Base-by-base conservation (phyloP, 495 filamentous ascomycete species). In the Aspergillus cavernicola region DNA sequence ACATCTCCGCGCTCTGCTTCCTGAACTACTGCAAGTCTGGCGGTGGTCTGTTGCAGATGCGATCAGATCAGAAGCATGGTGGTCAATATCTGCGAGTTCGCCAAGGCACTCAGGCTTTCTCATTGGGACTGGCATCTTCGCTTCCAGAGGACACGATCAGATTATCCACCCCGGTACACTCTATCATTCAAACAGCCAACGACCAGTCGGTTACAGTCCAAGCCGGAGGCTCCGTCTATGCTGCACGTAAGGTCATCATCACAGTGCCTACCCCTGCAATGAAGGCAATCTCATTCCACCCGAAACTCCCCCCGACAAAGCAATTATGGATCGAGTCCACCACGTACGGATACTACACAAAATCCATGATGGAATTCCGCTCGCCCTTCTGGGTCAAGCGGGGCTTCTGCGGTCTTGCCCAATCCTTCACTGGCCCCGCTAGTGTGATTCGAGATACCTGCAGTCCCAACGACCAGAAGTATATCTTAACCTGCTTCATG, bases 11-110 rank as follows among this genome's bases (percentile, higher is more conserved):
- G 7, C 52, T 75, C 0, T 81, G 61, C 52, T 72, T 80, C 56
- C 58, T 83, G 15, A 68, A 77, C 41, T 79, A 80, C 58, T 72
- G 70, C 65, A 68, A 68, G 50, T 66, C 65, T 24, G 71, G 71
- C 3, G 68, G 68, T 1, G 74, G 77, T 0, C 54, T 80, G 6
- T 35, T 71, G 18, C 57, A 66, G 54, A 63, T 66, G 57, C 52
- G 66, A 0, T 77, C 75, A 0, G 73, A 78, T 40, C 35, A 60
- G 3, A 67, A 67, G 22, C 43, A 69, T 37, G 78, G 77, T 1
- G 77, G 62, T 0, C 76, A 79, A 49, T 65, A 75, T 49, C 62
- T 77, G 23, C 62, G 75, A 10, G 42, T 68, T n/a, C 57, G 60
- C 6, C 53, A 62, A 28, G 72, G 72, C 9, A 73, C 66, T 8